Base-by-base conservation (phyloP, 2,329 filamentous ascomycete species). In the Penicillium sp. region DNA sequence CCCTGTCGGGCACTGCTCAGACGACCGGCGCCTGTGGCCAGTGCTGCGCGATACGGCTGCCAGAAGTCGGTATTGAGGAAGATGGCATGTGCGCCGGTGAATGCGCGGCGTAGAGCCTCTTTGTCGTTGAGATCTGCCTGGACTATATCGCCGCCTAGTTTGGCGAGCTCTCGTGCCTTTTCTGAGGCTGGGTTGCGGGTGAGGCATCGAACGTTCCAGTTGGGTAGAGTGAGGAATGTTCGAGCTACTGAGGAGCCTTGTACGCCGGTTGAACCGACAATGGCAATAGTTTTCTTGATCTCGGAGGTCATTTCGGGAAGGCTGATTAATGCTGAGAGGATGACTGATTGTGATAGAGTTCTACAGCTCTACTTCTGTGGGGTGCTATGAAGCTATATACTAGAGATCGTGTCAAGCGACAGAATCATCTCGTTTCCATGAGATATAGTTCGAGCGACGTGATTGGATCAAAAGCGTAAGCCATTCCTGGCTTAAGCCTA, bases 41-140 rank as follows among this genome's bases (percentile, higher is more conserved):
- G 10, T 5, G 41, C 42, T 40, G 64, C 63, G 4, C 70, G 73
- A 53, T 79, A 79, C 1, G 73, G 70, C 44, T 75, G 74, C 75
- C 76, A 82, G 64, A 78, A 82, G 53, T 82, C 74, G 0, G 79
- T 82, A 41, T 80, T 75, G 52, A 72, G 71, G 64, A 81, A 82
- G 51, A 82, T 79, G 49, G 74, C 60, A 50, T 75, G 72, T 14
- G 77, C 77, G 7, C 72, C 75, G 2, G 54, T 13, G 46, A 72
- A 71, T 4, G 68, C 68, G 13, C 29, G 25, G 9, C 43, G 46
- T 1, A 72, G 60, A 1, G 66, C 64, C 5, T 31, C 28, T 3
- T 53, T 7, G 39, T 70, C 64, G 18, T 58, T 46, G 3, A 70
- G 56, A 34, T 71, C 56, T 0, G 59, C 68, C 22, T 57, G 30